Base-by-base conservation (phyloP, 129 eudicot genomes). In the Tanacetum coccineum region DNA sequence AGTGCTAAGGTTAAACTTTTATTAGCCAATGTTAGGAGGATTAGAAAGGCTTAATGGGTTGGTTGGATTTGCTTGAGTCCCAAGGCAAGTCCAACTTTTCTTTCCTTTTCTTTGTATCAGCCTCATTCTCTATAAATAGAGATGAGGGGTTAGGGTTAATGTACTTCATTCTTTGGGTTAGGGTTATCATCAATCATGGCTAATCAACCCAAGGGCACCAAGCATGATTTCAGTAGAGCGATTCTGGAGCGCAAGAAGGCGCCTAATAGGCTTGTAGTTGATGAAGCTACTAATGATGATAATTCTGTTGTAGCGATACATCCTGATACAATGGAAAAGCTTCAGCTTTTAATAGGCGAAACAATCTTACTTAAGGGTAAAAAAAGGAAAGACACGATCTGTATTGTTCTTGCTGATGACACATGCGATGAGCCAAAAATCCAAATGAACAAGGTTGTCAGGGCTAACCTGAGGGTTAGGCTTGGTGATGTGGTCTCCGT, bases 401-500 rank as follows among this genome's bases (percentile, higher is more conserved):
- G 59, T 53, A 53, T 53, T 13, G 28, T 20, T 2, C 39, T 56
- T 56, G 62, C 32, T 9, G n/a, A 56, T 22, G 39, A 56, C 22
- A 56, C 14, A 19, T 56, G 62, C 9, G 62, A 56, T 12, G 62
- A 22, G 62, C 32, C 62, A 13, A 56, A 56, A 13, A 56, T 56
- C 9, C 22, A n/a, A 22, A 22, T 56, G 62, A 56, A 56, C 62
- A 20, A 22, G 62, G 62, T 56, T 22, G 22, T 56, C 8, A 21
- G 62, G 25, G 25, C 39, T 19, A 56, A 56, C 13, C 13, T 56
- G 17, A 56, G 62, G 62, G 62, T 56, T 22, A 7, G 15, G 12
- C 62, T 22, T 14, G 62, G 62, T 19, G 62, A 56, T 56, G 32
- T 56, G 11, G 62, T 56, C 11, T 56, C 62, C 8, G 62, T 56